Percentiles rank a stretch among this genome's conserved stretches.
Conservation (phyloP, 2,329 filamentous ascomycete genomes). For the Aureobasidium sp. region DNA sequence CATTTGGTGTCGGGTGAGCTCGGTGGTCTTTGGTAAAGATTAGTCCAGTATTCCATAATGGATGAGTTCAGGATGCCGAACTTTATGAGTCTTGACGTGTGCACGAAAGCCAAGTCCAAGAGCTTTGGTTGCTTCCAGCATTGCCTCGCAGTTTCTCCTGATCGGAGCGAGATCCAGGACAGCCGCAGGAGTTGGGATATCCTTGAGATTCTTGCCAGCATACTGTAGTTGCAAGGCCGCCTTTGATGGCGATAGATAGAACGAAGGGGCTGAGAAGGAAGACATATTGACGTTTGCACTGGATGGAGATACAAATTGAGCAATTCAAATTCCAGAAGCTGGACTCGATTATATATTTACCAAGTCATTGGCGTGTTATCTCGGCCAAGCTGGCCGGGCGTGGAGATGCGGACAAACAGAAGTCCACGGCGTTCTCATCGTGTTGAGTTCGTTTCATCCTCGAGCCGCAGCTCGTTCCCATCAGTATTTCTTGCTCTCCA, state of each 20-base stretch:
- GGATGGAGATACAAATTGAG: neutral
- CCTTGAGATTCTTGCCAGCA: conserved; percentile 51
- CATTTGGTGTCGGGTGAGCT: conserved; percentile 63
- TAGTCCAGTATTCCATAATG: neutral
- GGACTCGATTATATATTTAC: neutral
- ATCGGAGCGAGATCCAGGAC: conserved; percentile 61
- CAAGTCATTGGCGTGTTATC: neutral
- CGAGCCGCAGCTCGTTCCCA: neutral
- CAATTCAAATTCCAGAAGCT: neutral
- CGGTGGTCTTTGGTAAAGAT: conserved; percentile 45
- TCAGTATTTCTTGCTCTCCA: neutral
- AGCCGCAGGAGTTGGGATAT: conserved; percentile 57
- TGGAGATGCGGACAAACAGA: neutral
- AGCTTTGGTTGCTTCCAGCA: conserved; percentile 55
- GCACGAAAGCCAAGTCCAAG: conserved; percentile 61
- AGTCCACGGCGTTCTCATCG: neutral
- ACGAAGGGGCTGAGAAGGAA: conserved; percentile 9
- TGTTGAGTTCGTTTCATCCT: neutral
- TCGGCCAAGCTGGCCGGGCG: neutral
- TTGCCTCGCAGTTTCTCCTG: conserved; percentile 58
- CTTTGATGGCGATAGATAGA: conserved; percentile 25
- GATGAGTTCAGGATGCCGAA: conserved; percentile 24
- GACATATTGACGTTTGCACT: neutral
- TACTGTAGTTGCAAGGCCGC: conserved; percentile 34
- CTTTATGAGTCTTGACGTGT: conserved; percentile 81